phyloP scores from a whole-genome alignment of 164 flowering plant species.

The Buxus sempervirens region DNA sequence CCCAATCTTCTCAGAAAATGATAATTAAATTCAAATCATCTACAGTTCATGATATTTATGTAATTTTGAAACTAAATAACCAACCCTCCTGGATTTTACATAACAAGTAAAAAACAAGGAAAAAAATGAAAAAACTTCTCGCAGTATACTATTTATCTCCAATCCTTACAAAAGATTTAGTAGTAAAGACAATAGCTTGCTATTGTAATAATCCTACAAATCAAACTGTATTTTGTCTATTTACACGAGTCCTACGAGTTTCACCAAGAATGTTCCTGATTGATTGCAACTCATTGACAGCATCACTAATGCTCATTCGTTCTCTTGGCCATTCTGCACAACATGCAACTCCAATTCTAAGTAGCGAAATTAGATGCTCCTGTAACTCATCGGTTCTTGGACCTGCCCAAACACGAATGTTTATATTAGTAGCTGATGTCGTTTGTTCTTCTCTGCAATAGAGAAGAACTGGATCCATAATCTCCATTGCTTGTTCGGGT shows the following conservation, averaged over 20 bases:
- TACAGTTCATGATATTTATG: too few species aligned
- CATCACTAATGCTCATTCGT: conserved; percentile 15
- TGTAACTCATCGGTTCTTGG: background rate
- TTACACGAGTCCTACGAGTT: too few species aligned
- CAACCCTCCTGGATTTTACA: too few species aligned
- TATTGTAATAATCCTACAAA: too few species aligned
- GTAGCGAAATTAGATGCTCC: background rate
- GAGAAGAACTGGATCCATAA: conserved; percentile 1
- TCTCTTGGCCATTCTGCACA: conserved; percentile 15
- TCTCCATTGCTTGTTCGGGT: background rate
- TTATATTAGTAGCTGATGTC: background rate
- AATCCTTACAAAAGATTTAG: too few species aligned
- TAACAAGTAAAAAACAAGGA: too few species aligned
- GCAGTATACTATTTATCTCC: too few species aligned
- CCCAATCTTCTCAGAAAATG: too few species aligned
- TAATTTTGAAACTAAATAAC: too few species aligned
- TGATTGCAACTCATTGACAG: background rate
- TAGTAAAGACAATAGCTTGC: too few species aligned
- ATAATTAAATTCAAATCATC: too few species aligned
- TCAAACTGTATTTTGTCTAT: background rate
- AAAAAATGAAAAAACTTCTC: too few species aligned
- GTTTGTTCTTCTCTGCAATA: background rate
- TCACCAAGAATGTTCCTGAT: background rate
- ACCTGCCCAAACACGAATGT: background rate
- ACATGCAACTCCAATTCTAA: conserved; percentile 16